These are phyloP conservation scores for Fusarium sp. DNA, from an alignment of 2,329 filamentous ascomycete genomes.

Conservation along the genomic window DNA sequence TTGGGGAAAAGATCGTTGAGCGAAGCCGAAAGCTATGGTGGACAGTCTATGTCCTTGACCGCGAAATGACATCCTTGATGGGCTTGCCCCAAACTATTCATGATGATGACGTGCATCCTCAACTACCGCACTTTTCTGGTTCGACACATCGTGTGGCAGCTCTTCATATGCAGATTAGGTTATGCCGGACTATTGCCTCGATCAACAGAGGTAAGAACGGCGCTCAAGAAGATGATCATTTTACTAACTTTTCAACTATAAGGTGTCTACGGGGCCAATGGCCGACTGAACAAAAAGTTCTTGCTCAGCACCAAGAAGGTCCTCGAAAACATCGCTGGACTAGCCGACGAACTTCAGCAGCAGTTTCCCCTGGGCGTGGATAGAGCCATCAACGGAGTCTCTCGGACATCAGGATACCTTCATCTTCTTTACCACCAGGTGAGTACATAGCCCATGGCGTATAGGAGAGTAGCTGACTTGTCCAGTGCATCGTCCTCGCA, in stretches of 20 bases:
- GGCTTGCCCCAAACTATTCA: constrained; percentile 62
- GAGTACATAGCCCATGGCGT: not conserved
- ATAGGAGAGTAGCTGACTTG: not conserved
- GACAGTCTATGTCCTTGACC: constrained; percentile 65
- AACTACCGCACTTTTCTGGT: constrained; percentile 48
- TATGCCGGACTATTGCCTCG: constrained; percentile 47
- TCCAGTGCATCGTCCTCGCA: constrained; percentile 49
- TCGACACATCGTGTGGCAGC: constrained; percentile 44
- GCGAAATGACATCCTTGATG: constrained; percentile 66
- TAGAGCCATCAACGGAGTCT: constrained; percentile 49
- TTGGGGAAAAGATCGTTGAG: constrained; percentile 57
- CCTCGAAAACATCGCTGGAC: constrained; percentile 44
- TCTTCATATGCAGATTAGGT: constrained; percentile 49
- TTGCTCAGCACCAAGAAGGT: constrained; percentile 48
- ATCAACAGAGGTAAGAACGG: constrained; percentile 45
- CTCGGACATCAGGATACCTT: constrained; percentile 47
- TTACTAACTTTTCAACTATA: fast-evolving
- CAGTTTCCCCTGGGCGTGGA: constrained; percentile 47
- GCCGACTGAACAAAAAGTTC: constrained; percentile 48
- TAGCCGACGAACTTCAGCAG: constrained; percentile 48
- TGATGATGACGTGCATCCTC: constrained; percentile 63
- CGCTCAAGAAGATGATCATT: fast-evolving
- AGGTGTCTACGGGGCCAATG: constrained; percentile 49
- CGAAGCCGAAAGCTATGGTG: constrained; percentile 65
- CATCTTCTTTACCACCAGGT: constrained; percentile 52